phyloP scores from a whole-genome alignment of 2,329 filamentous ascomycete species.

The Alternaria brassicae region DNA sequence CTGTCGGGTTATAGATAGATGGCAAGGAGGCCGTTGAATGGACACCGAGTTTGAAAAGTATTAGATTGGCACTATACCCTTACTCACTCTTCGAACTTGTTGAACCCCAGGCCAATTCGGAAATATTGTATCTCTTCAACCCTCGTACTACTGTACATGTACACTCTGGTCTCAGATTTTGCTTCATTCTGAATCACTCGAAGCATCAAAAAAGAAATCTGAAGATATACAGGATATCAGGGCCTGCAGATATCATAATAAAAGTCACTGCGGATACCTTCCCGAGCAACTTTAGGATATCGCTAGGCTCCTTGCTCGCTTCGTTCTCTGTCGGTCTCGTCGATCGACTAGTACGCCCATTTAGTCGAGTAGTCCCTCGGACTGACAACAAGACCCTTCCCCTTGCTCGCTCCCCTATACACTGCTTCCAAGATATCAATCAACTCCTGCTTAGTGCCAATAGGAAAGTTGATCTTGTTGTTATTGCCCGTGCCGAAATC shows the following conservation, averaged over 20 bases:
- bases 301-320: background rate
- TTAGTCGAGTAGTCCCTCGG: constrained; percentile 80
- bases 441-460: constrained; percentile 94
- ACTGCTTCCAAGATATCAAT: constrained; percentile 98
- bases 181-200: too few relatives aligned
- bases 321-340: background rate
- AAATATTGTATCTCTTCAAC: background rate
- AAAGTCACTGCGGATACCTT: too few relatives aligned
- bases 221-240: too few relatives aligned
- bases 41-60: background rate
- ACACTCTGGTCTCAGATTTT: background rate
- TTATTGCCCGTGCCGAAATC: constrained; percentile 82
- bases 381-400: constrained; percentile 89
- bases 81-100: background rate
- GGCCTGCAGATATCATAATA: too few relatives aligned
- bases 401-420: constrained; percentile 94
- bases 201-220: too few relatives aligned
- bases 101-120: background rate
- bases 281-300: too few relatives aligned
- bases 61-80: too few relatives aligned
- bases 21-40: background rate
- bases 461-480: constrained; percentile 92
- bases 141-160: too few relatives aligned
- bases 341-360: constrained; percentile 57
- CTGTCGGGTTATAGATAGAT: background rate